Conservation (phyloP, 257 asterid species). For the Solanum chiquidenum region DNA sequence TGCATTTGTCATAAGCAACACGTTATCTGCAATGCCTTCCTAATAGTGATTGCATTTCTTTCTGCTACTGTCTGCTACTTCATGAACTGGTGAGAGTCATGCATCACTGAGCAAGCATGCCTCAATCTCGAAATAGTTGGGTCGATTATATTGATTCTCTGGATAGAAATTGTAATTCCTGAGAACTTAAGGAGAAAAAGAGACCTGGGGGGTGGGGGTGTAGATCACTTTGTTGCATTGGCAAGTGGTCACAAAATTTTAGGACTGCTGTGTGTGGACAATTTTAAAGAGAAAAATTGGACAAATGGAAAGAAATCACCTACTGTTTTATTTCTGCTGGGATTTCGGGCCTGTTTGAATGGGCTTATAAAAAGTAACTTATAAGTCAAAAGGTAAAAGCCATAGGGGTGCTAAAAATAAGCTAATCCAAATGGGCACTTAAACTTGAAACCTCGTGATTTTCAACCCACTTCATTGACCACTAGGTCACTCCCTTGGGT, state of each 20-base stretch:
- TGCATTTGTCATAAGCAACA: slow-evolving; percentile 84
- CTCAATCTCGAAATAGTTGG: background rate
- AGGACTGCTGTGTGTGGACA: background rate
- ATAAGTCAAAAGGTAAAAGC: background rate
- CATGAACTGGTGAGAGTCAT: slow-evolving; percentile 24
- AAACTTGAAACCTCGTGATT: background rate
- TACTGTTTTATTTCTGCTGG: background rate
- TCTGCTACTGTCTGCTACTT: slow-evolving; percentile 88
- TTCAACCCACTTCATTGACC: too few relatives aligned
- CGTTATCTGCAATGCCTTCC: slow-evolving; percentile 80
- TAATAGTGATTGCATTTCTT: slow-evolving; percentile 59
- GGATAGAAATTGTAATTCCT: background rate
- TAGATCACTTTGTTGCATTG: background rate
- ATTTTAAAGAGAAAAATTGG: background rate
- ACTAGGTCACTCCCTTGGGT: background rate
- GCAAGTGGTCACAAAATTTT: too few relatives aligned
- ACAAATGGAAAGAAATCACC: background rate
- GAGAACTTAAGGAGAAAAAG: background rate
- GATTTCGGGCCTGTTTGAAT: background rate
- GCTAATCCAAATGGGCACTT: background rate
- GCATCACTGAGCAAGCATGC: background rate
- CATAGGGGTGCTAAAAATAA: background rate
- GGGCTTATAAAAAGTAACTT: background rate
- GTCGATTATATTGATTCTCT: background rate
- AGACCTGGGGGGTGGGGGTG: too few relatives aligned